These are phyloP conservation scores for Flaveria trinervia DNA, from an alignment of 129 eudicot genomes.

Conservation along the genomic window DNA sequence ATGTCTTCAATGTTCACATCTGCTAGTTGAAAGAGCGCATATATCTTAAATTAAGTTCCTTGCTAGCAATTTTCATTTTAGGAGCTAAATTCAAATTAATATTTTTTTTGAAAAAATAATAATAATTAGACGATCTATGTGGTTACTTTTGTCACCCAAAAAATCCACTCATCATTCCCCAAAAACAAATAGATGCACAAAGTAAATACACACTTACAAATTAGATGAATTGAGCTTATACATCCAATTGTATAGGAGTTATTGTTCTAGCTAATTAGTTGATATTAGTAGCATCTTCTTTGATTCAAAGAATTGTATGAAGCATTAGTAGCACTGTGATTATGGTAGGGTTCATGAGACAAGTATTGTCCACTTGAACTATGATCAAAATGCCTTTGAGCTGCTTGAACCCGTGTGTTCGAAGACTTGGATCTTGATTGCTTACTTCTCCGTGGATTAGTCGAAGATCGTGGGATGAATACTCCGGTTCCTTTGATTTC, in stretches of 20 bases:
- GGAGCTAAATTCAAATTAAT: neutral
- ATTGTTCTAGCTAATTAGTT: constrained; percentile 32
- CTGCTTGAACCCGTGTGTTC: constrained; percentile 40
- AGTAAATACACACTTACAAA: constrained; percentile 40
- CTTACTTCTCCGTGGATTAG: constrained; percentile 57
- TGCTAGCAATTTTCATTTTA: constrained; percentile 9
- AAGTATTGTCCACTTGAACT: constrained; percentile 45
- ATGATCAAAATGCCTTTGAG: constrained; percentile 44
- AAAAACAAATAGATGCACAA: constrained; percentile 11
- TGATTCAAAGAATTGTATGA: constrained; percentile 52
- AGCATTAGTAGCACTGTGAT: constrained; percentile 36
- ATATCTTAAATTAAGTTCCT: neutral
- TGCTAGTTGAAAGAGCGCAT: too few species aligned
- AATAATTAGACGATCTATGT: constrained; percentile 27
- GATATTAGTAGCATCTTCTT: constrained; percentile 46
- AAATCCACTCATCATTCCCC: constrained; percentile 22
- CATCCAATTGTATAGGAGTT: constrained; percentile 14
- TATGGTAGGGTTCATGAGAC: constrained; percentile 29
- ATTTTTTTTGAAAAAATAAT: neutral
- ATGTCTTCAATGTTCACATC: neutral
- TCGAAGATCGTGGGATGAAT: constrained; percentile 70
- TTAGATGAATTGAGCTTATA: constrained; percentile 37
- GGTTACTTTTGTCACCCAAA: constrained; percentile 21
- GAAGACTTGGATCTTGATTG: constrained; percentile 54
- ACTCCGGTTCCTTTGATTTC: constrained; percentile 96